phyloP scores from a whole-genome alignment of 2,329 filamentous ascomycete genomes.

The Calonectria ilicicola region DNA sequence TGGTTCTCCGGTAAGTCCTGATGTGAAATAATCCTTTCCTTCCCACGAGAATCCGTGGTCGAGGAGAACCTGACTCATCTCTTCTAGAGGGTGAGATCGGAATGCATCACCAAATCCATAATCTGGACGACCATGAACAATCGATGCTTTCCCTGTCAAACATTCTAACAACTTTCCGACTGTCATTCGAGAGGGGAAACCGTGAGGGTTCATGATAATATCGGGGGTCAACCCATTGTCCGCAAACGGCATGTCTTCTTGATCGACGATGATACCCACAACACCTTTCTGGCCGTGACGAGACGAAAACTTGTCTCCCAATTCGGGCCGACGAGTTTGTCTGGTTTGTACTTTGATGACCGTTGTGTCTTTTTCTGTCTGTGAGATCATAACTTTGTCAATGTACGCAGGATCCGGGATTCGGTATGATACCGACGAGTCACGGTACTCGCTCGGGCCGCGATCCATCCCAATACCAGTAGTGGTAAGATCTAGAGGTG shows the following conservation, averaged over 20 bases:
- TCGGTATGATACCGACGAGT: slow-evolving; percentile 81
- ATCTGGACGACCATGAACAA: slow-evolving; percentile 85
- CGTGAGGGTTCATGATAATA: slow-evolving; percentile 99
- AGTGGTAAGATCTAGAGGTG: slow-evolving; percentile 81
- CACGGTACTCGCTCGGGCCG: slow-evolving; percentile 72
- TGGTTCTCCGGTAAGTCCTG: slow-evolving; percentile 92
- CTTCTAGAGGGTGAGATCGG: slow-evolving; percentile 85
- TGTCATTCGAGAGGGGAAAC: slow-evolving; percentile 99
- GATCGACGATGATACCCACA: slow-evolving; percentile 94
- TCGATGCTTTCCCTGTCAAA: slow-evolving; percentile 91
- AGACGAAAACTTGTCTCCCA: slow-evolving; percentile 98
- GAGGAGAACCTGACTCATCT: slow-evolving; percentile 88
- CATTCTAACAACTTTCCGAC: slow-evolving; percentile 98
- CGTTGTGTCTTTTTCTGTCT: slow-evolving; percentile 86
- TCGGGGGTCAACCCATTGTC: slow-evolving; percentile 93
- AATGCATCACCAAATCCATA: slow-evolving; percentile 87
- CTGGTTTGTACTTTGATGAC: slow-evolving; percentile 95
- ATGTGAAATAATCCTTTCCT: slow-evolving; percentile 96
- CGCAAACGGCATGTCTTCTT: slow-evolving; percentile 96
- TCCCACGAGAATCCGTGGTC: slow-evolving; percentile 94
- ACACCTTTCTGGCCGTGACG: slow-evolving; percentile 99
- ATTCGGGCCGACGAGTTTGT: slow-evolving; percentile 94
- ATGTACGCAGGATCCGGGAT: slow-evolving; percentile 89
- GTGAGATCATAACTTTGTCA: slow-evolving; percentile 95
- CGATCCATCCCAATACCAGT: slow-evolving; percentile 78